phyloP scores from a whole-genome alignment of 208 protist species.

The Trypanosoma avium region DNA sequence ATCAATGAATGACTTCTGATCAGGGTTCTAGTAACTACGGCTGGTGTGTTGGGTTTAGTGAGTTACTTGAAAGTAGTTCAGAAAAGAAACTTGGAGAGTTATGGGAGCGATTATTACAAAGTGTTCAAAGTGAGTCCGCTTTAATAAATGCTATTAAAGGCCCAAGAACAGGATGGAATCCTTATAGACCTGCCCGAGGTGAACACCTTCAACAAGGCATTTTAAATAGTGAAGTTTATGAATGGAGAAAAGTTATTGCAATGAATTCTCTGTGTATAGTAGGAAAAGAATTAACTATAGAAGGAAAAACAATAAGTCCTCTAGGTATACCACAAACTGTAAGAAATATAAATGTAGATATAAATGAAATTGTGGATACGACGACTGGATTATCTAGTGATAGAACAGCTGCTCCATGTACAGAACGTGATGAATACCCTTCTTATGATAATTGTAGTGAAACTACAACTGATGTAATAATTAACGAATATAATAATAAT shows the following conservation, averaged over 20 bases:
- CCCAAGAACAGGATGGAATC: constrained; percentile 64
- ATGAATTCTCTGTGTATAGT: constrained; percentile 44
- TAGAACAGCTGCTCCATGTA: constrained; percentile 2
- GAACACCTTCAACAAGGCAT: constrained; percentile 50
- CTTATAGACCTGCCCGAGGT: constrained; percentile 68
- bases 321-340: not conserved
- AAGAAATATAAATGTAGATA: not conserved
- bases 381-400: constrained; percentile 11
- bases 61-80: constrained; percentile 37
- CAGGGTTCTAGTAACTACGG: not conserved
- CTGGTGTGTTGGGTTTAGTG: constrained; percentile 42
- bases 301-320: not conserved
- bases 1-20: constrained; percentile 33
- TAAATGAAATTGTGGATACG: not conserved
- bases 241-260: constrained; percentile 50
- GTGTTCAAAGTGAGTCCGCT: constrained; percentile 42
- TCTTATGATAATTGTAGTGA: not conserved
- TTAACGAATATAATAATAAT: not conserved
- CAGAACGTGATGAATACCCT: not conserved
- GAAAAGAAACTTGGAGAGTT: constrained; percentile 45
- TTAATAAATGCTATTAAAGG: constrained; percentile 39
- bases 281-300: constrained; percentile 26
- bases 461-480: not conserved
- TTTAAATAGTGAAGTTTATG: constrained; percentile 69
- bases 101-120: constrained; percentile 42